Evolutionary conservation across 805 yeast genomes (phyloP), one percentile per base, ranked within the genome.

Genomic region (Metschnikowia picachoensis): DNA sequence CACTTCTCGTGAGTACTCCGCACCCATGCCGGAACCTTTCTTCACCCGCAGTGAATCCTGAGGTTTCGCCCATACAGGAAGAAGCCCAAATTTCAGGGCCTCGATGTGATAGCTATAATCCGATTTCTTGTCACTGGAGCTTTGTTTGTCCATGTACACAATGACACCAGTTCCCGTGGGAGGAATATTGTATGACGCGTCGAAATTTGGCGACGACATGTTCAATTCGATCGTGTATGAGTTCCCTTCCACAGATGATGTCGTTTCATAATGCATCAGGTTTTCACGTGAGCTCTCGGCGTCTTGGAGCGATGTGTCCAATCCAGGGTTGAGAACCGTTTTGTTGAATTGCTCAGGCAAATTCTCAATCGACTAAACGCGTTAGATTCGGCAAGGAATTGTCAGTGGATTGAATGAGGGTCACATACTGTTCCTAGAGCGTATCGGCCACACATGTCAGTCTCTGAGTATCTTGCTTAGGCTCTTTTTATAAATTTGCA

Each of bases 41-140:
- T 50, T 54, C 3, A 58, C 64, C 0, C 65, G 57, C 14, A 63
- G 58, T 3, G 64, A 53, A 17, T 70, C 70, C 35, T 68, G 69
- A 1, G 80, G 74, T 39, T 66, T 66, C n/a, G 70, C 72, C 88
- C 89, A 85, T 8, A 62, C 57, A 0, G 96, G 96, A 1, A 87
- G 74, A 32, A 89, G 65, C 0, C 96, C 94, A 87, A 95, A 90
- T 39, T 75, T 77, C 94, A 87, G 87, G 37, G 75, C 73, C 46
- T 77, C 76, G 27, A 69, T 47, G 0, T 55, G 43, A 42, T 62
- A 70, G 13, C 48, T 45, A 25, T 41, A 30, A 8, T 13, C 13
- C 16, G 38, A 11, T 14, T 12, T 34, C 8, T 10, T 14, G 14
- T 30, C 40, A 20, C 25, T 20, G 25, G 16, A 14, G n/a, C 29